Conservation (phyloP, 1,284 basidiomycete genomes). For the Takashimella koratensis region DNA sequence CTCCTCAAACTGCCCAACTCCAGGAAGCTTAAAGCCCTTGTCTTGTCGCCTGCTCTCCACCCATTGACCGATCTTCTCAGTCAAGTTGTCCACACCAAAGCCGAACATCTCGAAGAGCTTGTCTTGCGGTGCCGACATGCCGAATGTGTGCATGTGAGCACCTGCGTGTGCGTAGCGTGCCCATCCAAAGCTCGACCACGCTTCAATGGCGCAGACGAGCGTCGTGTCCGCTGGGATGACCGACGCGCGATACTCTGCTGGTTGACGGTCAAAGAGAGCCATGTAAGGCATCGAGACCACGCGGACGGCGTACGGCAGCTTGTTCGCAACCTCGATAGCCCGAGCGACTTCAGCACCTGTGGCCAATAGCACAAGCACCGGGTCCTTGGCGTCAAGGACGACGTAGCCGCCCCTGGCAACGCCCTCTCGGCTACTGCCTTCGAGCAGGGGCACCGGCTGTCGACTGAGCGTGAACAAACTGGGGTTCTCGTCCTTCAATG, state of each 20-base stretch:
- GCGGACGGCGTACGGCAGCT: conserved; percentile 10
- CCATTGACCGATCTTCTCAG: conserved; percentile 12
- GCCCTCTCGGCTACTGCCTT: conserved; percentile 12
- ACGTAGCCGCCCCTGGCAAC: conserved; percentile 20
- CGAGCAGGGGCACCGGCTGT: conserved; percentile 21
- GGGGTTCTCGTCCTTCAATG: conserved; percentile 15
- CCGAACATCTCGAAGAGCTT: conserved; percentile 24
- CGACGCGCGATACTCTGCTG: conserved; percentile 14
- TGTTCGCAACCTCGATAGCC: conserved; percentile 19
- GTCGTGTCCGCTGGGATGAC: conserved; percentile 11
- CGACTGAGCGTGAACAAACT: conserved; percentile 16
- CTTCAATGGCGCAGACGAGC: conserved; percentile 24
- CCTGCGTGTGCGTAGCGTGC: conserved; percentile 24
- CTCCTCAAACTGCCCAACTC: conserved; percentile 26
- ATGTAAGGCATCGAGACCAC: conserved; percentile 27
- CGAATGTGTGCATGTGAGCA: conserved; percentile 20
- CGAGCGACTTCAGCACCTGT: conserved; percentile 27
- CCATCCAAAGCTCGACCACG: conserved; percentile 22
- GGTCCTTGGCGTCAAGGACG: conserved; percentile 8
- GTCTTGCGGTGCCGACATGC: conserved; percentile 19
- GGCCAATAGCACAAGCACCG: conserved; percentile 17
- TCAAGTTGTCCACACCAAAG: conserved; percentile 19
- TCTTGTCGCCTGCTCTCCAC: conserved; percentile 1
- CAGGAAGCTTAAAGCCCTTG: conserved; percentile 6
- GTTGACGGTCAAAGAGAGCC: conserved; percentile 20